Percentiles rank a stretch among this genome's conserved stretches.
Conservation (phyloP, 176 grass and related monocot species). For the Musa acuminata region DNA sequence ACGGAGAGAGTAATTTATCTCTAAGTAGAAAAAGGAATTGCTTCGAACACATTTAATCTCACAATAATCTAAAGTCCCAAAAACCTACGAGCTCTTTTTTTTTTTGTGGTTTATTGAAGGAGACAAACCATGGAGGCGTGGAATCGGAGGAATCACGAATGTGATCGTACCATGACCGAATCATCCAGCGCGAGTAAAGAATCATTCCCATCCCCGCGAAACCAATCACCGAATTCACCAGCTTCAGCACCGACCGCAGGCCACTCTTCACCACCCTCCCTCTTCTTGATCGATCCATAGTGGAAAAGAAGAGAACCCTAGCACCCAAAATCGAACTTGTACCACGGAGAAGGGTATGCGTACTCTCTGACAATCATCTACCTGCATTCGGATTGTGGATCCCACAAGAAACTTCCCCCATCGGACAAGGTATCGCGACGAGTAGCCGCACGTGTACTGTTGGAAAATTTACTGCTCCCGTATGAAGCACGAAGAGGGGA, state of each 20-base stretch:
- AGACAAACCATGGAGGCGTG: constrained; percentile 46
- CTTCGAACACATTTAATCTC: neutral
- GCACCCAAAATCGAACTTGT: neutral
- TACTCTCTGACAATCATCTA: too few relatives aligned
- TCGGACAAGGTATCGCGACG: too few relatives aligned
- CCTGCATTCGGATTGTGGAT: too few relatives aligned
- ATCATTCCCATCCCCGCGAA: constrained; percentile 82
- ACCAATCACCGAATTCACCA: constrained; percentile 64
- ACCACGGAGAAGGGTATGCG: too few relatives aligned
- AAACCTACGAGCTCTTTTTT: neutral
- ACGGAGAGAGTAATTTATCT: too few relatives aligned
- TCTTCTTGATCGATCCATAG: neutral
- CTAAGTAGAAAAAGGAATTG: too few relatives aligned
- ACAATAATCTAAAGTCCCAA: neutral
- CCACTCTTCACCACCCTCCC: constrained; percentile 26
- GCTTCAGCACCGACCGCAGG: constrained; percentile 72
- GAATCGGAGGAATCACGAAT: constrained; percentile 14
- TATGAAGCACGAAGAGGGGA: too few relatives aligned
- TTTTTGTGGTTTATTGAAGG: too few relatives aligned
- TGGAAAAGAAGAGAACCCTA: neutral
- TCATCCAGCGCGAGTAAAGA: constrained; percentile 81
- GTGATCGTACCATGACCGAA: constrained; percentile 56
- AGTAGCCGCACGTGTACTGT: too few relatives aligned
- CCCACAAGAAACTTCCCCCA: too few relatives aligned
- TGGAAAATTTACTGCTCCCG: too few relatives aligned